phyloP scores from a whole-genome alignment of 1,284 basidiomycete species.

The Ganoderma lingzhi region DNA sequence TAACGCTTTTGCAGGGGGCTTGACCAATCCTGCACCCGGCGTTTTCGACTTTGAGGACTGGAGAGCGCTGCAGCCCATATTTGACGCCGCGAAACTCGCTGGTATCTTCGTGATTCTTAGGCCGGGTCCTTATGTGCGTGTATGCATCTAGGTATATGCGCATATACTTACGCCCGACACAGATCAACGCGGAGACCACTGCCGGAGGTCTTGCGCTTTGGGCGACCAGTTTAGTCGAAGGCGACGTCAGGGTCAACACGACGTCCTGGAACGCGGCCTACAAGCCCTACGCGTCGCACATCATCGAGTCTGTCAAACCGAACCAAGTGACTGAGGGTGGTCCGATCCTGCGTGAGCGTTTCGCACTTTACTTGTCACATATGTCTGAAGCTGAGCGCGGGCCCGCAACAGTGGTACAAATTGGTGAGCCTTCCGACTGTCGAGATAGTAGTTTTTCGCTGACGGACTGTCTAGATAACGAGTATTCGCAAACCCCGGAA shows the following conservation, averaged over 20 bases:
- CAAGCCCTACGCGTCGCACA: conserved; percentile 71
- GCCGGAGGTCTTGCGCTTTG: conserved; percentile 85
- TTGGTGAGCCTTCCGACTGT: conserved; percentile 53
- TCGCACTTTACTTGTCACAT: too few relatives aligned
- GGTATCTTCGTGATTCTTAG: conserved; percentile 58
- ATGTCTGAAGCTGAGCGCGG: neutral
- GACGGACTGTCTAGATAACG: conserved; percentile 64
- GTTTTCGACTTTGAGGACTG: conserved; percentile 76
- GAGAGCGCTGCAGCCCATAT: conserved; percentile 74
- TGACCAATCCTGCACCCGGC: conserved; percentile 77
- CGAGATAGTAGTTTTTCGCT: too few relatives aligned
- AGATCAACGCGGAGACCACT: conserved; percentile 85
- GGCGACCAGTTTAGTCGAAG: conserved; percentile 74
- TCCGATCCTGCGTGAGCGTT: conserved; percentile 71
- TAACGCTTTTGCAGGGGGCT: conserved; percentile 48
- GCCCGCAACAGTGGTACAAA: conserved; percentile 61
- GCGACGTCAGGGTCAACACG: conserved; percentile 72
- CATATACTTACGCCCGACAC: conserved; percentile 38
- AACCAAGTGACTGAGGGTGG: conserved; percentile 78
- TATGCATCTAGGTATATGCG: neutral
- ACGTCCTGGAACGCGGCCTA: conserved; percentile 75
- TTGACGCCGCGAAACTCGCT: conserved; percentile 50
- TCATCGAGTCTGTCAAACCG: conserved; percentile 66
- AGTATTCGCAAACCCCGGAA: conserved; percentile 63
- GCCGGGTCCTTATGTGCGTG: conserved; percentile 42